These are phyloP conservation scores for Colletotrichum shisoi DNA, from an alignment of 2,329 filamentous ascomycete genomes.

Conservation along the genomic window DNA sequence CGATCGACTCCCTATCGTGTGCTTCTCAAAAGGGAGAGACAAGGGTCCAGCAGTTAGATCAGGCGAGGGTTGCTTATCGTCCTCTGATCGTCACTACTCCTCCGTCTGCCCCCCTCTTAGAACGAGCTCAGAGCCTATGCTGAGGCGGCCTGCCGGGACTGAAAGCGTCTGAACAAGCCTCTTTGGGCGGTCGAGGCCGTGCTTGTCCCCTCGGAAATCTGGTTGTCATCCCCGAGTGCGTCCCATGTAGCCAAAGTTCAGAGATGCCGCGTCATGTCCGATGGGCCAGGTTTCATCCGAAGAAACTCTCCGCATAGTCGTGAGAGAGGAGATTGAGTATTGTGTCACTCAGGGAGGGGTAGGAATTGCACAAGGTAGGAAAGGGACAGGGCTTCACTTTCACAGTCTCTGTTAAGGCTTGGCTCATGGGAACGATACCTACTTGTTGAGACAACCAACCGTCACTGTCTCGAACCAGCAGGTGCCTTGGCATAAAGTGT, in stretches of 20 bases:
- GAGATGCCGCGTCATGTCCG: constrained; percentile 19
- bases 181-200: constrained; percentile 9
- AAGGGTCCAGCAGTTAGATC: constrained; percentile 16
- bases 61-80: constrained; percentile 21
- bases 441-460: no score
- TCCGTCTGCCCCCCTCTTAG: background rate
- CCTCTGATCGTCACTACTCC: background rate
- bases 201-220: background rate
- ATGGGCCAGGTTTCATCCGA: constrained; percentile 29
- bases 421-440: background rate
- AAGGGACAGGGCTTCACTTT: background rate
- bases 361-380: background rate
- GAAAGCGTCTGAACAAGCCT: constrained; percentile 8
- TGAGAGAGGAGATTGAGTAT: background rate
- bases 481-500: background rate
- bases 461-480: background rate
- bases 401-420: no score
- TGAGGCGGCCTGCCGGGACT: background rate
- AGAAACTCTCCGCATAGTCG: background rate
- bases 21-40: background rate
- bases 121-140: background rate
- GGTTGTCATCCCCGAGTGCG: background rate
- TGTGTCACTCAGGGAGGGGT: constrained; percentile 25
- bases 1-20: constrained; percentile 10
- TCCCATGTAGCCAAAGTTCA: constrained; percentile 17